Evolutionary conservation across 1,284 basidiomycete genomes (phyloP), one percentile per base, ranked within the genome.

Genomic region (Cutaneotrichosporon cutaneum): DNA sequence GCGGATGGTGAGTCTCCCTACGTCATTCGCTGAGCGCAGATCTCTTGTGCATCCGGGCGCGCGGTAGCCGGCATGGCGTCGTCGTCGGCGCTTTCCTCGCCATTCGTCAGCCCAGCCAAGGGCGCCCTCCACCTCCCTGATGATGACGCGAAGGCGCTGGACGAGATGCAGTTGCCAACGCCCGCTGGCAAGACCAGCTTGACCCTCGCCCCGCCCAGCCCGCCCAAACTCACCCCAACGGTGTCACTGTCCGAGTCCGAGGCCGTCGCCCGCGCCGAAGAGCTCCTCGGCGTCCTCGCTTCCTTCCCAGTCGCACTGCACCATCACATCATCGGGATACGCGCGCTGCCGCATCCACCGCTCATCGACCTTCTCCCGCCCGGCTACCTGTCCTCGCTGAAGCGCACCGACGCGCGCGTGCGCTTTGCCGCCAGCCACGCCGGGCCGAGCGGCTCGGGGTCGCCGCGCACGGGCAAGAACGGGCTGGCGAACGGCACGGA

Each of bases 251-350:
- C 45, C 11, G 56, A 58, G 9, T 24, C 33, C 14, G 56, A 58
- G 22, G 32, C 45, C 16, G 65, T 22, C 16, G 36, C 50, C 1
- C 57, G 57, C 7, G 48, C 50, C 26, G 73, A 78, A 33, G 78
- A 80, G 62, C 66, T 80, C 2, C 62, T 73, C 10, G 73, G 73
- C 2, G 57, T 79, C 11, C 47, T 79, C 3, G 72, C 76, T 0
- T 75, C 73, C 14, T 80, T 78, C 56, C 74, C 74, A 1, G 75
- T 79, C 36, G 76, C 78, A 2, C 59, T 80, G 33, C 77, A 79
- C 71, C 75, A 78, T 59, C 77, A 80, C 58, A 65, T 80, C 2
- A 70, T 74, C 27, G 66, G 66, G 1, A 77, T 71, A 2, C 65
- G 77, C 18, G 74, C 78, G 4, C 61, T 78, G 7, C 73, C 78